Evolutionary conservation across 2,329 filamentous ascomycete genomes (phyloP).

Genomic region (Diaporthe sp.): DNA sequence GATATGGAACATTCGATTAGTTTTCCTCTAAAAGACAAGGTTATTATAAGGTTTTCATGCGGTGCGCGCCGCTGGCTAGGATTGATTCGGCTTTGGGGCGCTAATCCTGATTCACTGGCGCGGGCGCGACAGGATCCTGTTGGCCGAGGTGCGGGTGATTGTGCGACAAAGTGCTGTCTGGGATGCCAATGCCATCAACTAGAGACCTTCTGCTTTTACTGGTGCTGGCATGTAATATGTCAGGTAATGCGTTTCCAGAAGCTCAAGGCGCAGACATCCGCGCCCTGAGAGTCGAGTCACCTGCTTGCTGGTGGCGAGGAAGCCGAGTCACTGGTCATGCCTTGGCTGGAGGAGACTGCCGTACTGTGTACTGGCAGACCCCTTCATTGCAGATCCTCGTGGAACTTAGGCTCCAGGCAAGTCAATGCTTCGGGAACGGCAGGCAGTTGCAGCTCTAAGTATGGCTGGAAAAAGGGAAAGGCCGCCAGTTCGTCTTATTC

Average conservation of each 20-base stretch:
- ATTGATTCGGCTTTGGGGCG: background rate
- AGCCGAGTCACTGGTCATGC: background rate
- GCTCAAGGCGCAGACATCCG: background rate
- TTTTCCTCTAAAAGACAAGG: background rate
- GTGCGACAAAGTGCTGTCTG: background rate
- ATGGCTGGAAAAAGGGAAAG: background rate
- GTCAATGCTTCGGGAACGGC: background rate
- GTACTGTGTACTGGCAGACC: background rate
- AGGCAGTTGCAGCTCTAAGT: background rate
- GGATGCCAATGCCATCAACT: background rate
- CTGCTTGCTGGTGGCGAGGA: background rate
- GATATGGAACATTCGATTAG: slow-evolving; percentile 11
- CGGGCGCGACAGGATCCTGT: background rate
- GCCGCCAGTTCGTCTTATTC: slow-evolving; percentile 19
- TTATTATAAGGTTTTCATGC: slow-evolving; percentile 30
- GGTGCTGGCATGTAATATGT: background rate
- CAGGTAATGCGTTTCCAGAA: background rate
- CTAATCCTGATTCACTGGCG: background rate
- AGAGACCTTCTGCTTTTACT: background rate
- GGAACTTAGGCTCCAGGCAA: background rate
- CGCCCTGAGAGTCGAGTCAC: background rate
- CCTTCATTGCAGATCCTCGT: background rate
- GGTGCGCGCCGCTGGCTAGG: slow-evolving; percentile 12
- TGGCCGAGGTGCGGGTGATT: background rate
- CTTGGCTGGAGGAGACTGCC: background rate